Evolutionary conservation across 1,139 yeast genomes (phyloP).

Genomic region (Debaryomyces coudertii): DNA sequence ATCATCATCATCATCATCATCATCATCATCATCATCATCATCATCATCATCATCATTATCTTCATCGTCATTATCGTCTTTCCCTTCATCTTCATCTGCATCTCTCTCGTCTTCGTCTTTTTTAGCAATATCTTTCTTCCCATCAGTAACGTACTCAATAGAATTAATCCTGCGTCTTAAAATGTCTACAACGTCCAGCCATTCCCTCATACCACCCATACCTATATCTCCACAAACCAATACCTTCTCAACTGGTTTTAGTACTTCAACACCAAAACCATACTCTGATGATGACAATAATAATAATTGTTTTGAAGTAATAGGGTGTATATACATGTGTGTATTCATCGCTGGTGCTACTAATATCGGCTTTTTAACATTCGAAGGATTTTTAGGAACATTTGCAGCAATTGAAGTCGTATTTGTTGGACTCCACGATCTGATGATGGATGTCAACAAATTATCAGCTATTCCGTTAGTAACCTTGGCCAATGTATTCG

Average conservation of each 20-base stretch:
- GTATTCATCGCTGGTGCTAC: constrained; percentile 99
- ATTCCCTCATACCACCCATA: constrained; percentile 97
- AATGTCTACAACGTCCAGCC: constrained; percentile 88
- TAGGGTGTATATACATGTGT: constrained; percentile 91
- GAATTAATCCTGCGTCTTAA: constrained; percentile 56
- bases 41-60: constrained; percentile 36
- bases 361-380: constrained; percentile 67
- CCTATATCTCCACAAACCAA: constrained; percentile 96
- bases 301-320: constrained; percentile 80
- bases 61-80: constrained; percentile 30
- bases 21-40: constrained; percentile 26
- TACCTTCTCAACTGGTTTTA: constrained; percentile 92
- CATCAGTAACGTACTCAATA: constrained; percentile 41
- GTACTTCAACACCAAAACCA: constrained; percentile 65
- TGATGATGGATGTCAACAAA: constrained; percentile 75
- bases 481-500: constrained; percentile 89
- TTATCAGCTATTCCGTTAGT: constrained; percentile 93
- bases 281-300: constrained; percentile 50
- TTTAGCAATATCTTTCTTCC: constrained; percentile 41
- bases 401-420: constrained; percentile 17
- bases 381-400: constrained; percentile 14
- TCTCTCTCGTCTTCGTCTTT: constrained; percentile 39
- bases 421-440: constrained; percentile 83
- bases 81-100: constrained; percentile 34
- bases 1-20: constrained; percentile 44